A percentile compares a stretch with the other conserved stretches of the same genome.
phyloP scores from a whole-genome alignment of 2,329 filamentous ascomycete species.

The Ceratocystis harringtonii region DNA sequence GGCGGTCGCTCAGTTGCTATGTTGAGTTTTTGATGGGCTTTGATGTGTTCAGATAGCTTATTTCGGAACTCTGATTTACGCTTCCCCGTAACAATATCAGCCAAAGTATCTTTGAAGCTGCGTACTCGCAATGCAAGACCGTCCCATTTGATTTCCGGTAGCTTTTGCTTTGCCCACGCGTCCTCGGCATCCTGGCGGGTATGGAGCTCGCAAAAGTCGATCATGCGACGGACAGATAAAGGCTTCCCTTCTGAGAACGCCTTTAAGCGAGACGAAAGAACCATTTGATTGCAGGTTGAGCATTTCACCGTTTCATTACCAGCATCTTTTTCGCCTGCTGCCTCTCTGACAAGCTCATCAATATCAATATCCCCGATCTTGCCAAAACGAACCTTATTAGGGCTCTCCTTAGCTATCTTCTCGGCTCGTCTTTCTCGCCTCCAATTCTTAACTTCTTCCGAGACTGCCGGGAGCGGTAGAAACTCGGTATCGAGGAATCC shows the following conservation, averaged over 20 bases:
- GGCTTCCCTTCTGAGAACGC: conserved; percentile 33
- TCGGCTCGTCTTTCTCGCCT: background rate
- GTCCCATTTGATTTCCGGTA: conserved; percentile 59
- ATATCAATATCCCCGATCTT: background rate
- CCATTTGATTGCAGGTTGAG: conserved; percentile 49
- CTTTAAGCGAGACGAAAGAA: conserved; percentile 41
- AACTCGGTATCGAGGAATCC: background rate
- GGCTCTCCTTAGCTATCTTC: background rate
- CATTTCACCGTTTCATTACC: conserved; percentile 28
- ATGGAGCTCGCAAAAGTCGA: conserved; percentile 50
- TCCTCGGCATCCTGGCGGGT: conserved; percentile 38
- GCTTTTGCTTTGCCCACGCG: conserved; percentile 37
- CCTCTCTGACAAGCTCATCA: conserved; percentile 4
- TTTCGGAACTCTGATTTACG: conserved; percentile 45
- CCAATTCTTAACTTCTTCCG: conserved; percentile 1
- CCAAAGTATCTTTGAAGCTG: conserved; percentile 39
- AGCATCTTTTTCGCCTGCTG: background rate
- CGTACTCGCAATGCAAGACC: conserved; percentile 43
- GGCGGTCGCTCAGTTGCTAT: conserved; percentile 41
- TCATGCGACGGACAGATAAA: conserved; percentile 43
- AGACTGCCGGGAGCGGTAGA: background rate
- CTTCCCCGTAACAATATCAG: conserved; percentile 42
- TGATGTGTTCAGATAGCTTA: conserved; percentile 38
- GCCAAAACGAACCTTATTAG: background rate
- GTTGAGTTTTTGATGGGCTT: conserved; percentile 43